Conservation (phyloP, 176 grass and related monocot species). For the Hyparrhenia diplandra region DNA sequence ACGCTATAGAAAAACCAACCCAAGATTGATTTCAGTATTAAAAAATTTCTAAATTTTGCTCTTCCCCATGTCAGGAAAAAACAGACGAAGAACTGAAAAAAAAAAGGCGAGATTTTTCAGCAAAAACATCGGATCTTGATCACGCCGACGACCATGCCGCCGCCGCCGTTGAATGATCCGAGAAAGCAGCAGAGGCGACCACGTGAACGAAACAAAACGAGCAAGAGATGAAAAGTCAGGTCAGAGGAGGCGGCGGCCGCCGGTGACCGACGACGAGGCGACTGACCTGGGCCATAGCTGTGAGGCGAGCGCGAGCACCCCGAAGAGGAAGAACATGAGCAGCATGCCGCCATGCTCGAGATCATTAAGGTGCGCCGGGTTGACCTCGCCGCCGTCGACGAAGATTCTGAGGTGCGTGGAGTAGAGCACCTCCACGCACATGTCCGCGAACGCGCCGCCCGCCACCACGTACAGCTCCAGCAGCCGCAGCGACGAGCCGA, state of each 20-base stretch:
- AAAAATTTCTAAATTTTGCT: no score
- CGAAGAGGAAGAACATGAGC: conserved; percentile 94
- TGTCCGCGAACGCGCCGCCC: conserved; percentile 70
- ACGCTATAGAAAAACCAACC: no score
- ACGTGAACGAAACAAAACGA: no score
- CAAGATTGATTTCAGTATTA: no score
- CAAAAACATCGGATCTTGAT: neutral
- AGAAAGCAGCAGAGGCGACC: no score
- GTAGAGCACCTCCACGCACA: conserved; percentile 94
- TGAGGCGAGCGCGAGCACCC: conserved; percentile 53
- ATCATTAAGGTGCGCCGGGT: conserved; percentile 85
- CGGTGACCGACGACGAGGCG: no score
- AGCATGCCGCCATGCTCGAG: conserved; percentile 96
- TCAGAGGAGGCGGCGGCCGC: no score
- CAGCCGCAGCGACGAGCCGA: conserved; percentile 10
- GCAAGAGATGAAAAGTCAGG: no score
- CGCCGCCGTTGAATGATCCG: no score
- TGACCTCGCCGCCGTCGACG: conserved; percentile 42
- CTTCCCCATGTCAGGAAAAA: no score
- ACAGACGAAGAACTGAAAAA: no score
- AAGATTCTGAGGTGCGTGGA: conserved; percentile 72
- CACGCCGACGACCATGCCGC: neutral
- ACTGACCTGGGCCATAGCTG: conserved; percentile 61
- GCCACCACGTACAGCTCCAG: conserved; percentile 83
- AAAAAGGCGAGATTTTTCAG: no score